Percentiles rank a stretch among this genome's conserved stretches.
Conservation (phyloP, 1,139 yeast species). For the Hansenula sp. region DNA sequence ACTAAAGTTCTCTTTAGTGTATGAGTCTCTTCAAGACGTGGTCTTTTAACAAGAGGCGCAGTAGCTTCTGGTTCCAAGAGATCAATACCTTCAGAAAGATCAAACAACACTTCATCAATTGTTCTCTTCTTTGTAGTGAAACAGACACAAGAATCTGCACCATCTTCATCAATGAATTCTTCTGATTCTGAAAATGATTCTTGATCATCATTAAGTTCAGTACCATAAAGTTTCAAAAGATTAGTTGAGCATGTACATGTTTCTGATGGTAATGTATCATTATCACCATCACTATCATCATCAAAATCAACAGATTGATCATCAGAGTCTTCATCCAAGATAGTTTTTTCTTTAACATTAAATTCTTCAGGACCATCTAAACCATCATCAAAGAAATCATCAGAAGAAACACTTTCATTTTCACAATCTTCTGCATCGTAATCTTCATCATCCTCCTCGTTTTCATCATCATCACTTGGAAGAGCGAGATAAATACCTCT, state of each 20-base stretch:
- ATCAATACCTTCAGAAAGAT: neutral
- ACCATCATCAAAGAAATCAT: neutral
- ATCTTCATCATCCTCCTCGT: neutral
- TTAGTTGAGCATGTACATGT: too few relatives aligned
- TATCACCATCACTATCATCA: neutral
- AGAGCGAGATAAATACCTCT: too few relatives aligned
- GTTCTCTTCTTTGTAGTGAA: neutral
- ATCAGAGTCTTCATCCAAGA: neutral
- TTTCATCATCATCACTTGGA: neutral
- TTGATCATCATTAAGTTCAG: too few relatives aligned
- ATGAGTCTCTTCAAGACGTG: neutral
- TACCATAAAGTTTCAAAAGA: too few relatives aligned
- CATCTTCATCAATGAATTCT: neutral
- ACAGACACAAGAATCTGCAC: neutral
- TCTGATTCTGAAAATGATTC: too few relatives aligned
- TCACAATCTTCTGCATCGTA: too few relatives aligned
- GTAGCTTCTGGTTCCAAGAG: neutral
- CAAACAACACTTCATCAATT: too few relatives aligned
- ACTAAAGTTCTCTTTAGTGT: neutral
- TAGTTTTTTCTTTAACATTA: neutral
- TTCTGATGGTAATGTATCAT: neutral
- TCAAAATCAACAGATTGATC: neutral
- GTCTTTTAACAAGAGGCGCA: neutral
- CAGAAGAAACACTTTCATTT: too few relatives aligned
- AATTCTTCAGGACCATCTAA: neutral